Evolutionary conservation across 2,329 filamentous ascomycete species (phyloP).

Genomic region (Allantophomopsis lycopodina): DNA sequence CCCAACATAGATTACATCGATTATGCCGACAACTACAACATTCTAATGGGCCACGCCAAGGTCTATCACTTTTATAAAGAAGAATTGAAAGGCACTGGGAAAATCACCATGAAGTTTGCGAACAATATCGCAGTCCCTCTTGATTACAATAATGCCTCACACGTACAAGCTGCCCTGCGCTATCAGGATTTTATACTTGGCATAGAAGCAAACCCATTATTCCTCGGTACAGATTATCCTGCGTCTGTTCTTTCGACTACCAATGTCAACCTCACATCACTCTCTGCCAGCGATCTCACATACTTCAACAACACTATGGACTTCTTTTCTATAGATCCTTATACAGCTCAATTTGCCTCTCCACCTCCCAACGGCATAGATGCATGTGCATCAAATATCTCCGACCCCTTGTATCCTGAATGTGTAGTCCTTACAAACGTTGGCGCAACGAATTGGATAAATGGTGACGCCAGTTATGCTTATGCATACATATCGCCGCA

Average conservation of each 20-base stretch:
- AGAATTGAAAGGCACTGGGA: slow-evolving; percentile 65
- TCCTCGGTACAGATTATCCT: slow-evolving; percentile 25
- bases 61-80: slow-evolving; percentile 74
- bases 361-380: slow-evolving; percentile 19
- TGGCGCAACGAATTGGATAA: slow-evolving; percentile 24
- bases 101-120: slow-evolving; percentile 81
- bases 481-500: slow-evolving; percentile 15
- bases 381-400: slow-evolving; percentile 25
- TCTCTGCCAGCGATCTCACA: slow-evolving; percentile 23
- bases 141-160: slow-evolving; percentile 58
- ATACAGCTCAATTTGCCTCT: slow-evolving; percentile 15
- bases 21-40: slow-evolving; percentile 52
- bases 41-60: slow-evolving; percentile 66
- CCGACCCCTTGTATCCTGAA: slow-evolving; percentile 23
- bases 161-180: slow-evolving; percentile 63
- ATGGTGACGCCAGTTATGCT: slow-evolving; percentile 6
- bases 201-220: slow-evolving; percentile 59
- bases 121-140: slow-evolving; percentile 28
- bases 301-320: slow-evolving; percentile 27
- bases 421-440: slow-evolving; percentile 29
- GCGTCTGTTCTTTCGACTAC: slow-evolving; percentile 23
- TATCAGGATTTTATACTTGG: slow-evolving; percentile 80
- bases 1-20: slow-evolving; percentile 23
- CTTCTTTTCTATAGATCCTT: slow-evolving; percentile 26
- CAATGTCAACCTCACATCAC: slow-evolving; percentile 21